Evolutionary conservation across 208 protist species (phyloP).

Genomic region (Lotmaria passim): DNA sequence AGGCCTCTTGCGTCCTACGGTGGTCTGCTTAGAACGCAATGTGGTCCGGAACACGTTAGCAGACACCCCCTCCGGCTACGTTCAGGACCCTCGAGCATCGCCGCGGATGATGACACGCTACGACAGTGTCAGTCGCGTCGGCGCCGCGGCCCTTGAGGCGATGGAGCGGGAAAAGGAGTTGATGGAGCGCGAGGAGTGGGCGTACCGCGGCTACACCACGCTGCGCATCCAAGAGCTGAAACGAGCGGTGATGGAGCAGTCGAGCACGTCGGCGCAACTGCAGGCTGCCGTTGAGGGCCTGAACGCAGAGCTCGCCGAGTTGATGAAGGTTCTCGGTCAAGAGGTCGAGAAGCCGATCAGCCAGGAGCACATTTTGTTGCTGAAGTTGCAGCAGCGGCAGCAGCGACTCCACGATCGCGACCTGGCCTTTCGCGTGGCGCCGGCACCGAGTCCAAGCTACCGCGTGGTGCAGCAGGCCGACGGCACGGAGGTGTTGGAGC

Average conservation of each 20-base stretch:
- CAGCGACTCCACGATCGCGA: conserved; percentile 27
- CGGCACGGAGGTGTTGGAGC: conserved; percentile 36
- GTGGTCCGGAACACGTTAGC: conserved; percentile 66
- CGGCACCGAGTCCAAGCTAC: conserved; percentile 1
- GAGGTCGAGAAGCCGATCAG: conserved; percentile 47
- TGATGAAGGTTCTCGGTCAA: conserved; percentile 39
- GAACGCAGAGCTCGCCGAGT: conserved; percentile 35
- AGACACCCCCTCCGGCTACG: conserved; percentile 76
- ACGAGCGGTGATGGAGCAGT: conserved; percentile 35
- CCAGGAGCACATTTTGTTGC: conserved; percentile 29
- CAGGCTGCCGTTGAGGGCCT: conserved; percentile 35
- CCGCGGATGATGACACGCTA: conserved; percentile 59
- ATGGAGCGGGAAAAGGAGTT: conserved; percentile 63
- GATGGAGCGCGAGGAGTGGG: conserved; percentile 56
- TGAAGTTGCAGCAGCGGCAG: conserved; percentile 50
- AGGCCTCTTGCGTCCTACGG: conserved; percentile 18
- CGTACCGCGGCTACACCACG: conserved; percentile 74
- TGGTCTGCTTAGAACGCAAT: conserved; percentile 47
- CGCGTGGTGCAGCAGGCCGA: conserved; percentile 30
- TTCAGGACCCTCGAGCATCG: conserved; percentile 61
- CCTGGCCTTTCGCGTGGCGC: conserved; percentile 23
- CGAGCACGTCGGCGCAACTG: conserved; percentile 34
- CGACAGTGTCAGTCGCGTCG: conserved; percentile 34
- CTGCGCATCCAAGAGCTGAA: conserved; percentile 54
- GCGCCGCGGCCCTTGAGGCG: conserved; percentile 45